Evolutionary conservation across 148 eudicot species (phyloP).

Genomic region (Cornus florida): DNA sequence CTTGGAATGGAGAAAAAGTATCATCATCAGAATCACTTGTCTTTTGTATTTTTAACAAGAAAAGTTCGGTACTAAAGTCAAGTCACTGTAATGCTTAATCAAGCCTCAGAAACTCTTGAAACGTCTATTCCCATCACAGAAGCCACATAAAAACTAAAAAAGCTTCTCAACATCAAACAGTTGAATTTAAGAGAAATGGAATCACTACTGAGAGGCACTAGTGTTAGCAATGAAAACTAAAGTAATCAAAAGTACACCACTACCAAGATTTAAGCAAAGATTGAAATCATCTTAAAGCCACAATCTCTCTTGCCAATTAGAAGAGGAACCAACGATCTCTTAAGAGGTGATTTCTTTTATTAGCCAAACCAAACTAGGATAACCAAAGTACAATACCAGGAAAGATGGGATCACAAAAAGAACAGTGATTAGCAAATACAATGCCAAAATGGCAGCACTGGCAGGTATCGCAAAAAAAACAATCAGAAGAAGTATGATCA

Average conservation of each 20-base stretch:
- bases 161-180: not conserved
- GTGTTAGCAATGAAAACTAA: not conserved
- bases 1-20: too few relatives aligned
- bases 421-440: conserved; percentile 43
- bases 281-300: conserved; percentile 1
- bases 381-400: conserved; percentile 49
- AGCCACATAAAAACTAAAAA: not conserved
- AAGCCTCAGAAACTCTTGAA: not conserved
- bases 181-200: not conserved
- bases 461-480: conserved; percentile 40
- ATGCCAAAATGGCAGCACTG: conserved; percentile 38
- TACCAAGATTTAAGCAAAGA: not conserved
- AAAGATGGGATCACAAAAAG: conserved; percentile 48
- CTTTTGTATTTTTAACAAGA: too few relatives aligned
- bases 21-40: too few relatives aligned
- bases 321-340: conserved; percentile 9
- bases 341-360: conserved; percentile 48
- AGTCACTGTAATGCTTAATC: too few relatives aligned
- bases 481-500: conserved; percentile 36
- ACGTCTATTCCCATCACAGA: not conserved
- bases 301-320: not conserved
- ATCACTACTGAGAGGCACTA: not conserved
- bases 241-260: not conserved
- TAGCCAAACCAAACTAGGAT: conserved; percentile 49
- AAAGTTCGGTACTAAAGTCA: too few relatives aligned